Base-by-base conservation (phyloP, 768 basidiomycete species). In the Tephrocybe sp. region DNA sequence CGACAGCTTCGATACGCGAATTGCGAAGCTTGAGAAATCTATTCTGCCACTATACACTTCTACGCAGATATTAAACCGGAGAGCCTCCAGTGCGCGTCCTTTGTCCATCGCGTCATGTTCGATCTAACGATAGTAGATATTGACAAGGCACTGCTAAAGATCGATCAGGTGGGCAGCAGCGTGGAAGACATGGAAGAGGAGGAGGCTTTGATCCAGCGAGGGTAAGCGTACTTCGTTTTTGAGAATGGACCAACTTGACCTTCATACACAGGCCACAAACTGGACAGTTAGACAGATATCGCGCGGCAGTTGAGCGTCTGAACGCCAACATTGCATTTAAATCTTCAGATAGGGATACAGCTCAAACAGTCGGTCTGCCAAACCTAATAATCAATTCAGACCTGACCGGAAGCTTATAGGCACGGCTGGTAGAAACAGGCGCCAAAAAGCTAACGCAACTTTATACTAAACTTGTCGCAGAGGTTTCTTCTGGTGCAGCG, bases 391-490 rank as follows among this genome's bases (percentile, higher is more conserved):
- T 48, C 9, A 39, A 30, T 14, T 32, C 30, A 2, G 33, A 2
- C 17, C 35, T 22, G 20, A 51, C 16, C 32, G 51, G 30, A 13
- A 44, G 7, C 39, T 43, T 31, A 13, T 54, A 72, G 75, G 85
- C 87, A n/a, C 81, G 85, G 36, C 77, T 92, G 4, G 73, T 92
- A 8, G 89, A 92, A 69, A 88, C 88, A 1, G 90, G 91, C 7
- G 82, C 83, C 5, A 91, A 91, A 72, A 91, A 90, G 62, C 73
- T 92, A 9, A 77, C 83, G 0, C 89, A 90, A 59, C 68, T 91
- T 11, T 92, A 87, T 62, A 93, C 89, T n/a, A 90, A 89, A 60
- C 75, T 88, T 30, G 87, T 91, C n/a, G 90, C 91, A 2, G 89
- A 91, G 68, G 87, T 82, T 20, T 92, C 88, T 1, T 86, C 89